A percentile compares a stretch with the other conserved stretches of the same genome.
Evolutionary conservation across 306 rosid species (phyloP).

Genomic region (Astragalus glycyphyllos): DNA sequence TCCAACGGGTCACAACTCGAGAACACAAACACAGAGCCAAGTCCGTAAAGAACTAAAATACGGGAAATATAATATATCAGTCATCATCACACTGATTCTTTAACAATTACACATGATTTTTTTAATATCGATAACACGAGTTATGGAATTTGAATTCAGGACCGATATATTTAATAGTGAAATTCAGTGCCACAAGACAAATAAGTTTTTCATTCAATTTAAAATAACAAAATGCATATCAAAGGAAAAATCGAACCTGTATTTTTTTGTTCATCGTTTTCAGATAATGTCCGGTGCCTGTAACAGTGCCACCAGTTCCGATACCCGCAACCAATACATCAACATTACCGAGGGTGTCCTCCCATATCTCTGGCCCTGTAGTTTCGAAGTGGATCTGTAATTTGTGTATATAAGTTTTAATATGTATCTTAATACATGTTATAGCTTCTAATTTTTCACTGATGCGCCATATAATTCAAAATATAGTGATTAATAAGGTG

Average conservation of each 20-base stretch:
- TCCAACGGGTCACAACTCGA: conserved; percentile 6
- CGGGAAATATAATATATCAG: conserved; percentile 9
- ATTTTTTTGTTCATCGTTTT: conserved; percentile 70
- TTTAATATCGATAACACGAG: conserved; percentile 8
- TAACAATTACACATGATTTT: background rate
- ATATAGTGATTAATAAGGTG: conserved; percentile 26
- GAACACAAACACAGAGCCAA: conserved; percentile 20
- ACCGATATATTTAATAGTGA: conserved; percentile 10
- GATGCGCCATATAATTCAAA: conserved; percentile 30
- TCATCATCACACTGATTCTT: conserved; percentile 15
- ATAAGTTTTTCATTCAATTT: conserved; percentile 33
- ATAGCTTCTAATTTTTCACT: conserved; percentile 11
- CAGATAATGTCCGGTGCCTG: conserved; percentile 90
- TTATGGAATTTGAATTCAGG: conserved; percentile 25
- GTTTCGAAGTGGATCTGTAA: conserved; percentile 96
- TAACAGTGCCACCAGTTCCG: conserved; percentile 96
- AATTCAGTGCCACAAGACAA: conserved; percentile 30
- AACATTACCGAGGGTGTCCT: conserved; percentile 88
- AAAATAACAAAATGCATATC: conserved; percentile 33
- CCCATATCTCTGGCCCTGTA: conserved; percentile 99
- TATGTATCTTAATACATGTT: conserved; percentile 30
- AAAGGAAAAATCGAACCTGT: conserved; percentile 58
- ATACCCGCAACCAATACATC: conserved; percentile 88
- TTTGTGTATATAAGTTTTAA: conserved; percentile 50
- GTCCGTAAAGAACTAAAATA: conserved; percentile 20